Base-by-base conservation (phyloP, 2,329 filamentous ascomycete genomes). In the Penicillium sp. region DNA sequence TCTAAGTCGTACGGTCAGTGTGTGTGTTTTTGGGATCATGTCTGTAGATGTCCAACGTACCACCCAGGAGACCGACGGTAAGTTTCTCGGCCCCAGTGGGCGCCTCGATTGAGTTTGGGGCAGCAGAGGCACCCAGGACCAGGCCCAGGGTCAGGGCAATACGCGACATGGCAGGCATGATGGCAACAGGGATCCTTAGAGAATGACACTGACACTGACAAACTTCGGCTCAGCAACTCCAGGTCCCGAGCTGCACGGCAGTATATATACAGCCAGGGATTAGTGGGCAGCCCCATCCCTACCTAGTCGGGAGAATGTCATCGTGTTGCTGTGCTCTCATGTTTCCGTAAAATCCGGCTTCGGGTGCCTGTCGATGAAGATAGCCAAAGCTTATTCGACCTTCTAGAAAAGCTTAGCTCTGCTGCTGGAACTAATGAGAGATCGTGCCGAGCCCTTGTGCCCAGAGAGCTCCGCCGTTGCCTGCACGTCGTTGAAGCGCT, bases 61-160 rank as follows among this genome's bases (percentile, higher is more conserved):
- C 59, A 39, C 59, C 59, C 28, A 61, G 31, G 25, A 61, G 43
- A 31, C 28, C 59, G 2, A 61, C 31, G 14, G 59, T 58, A n/a
- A 61, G 50, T 15, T 35, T 50, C 17, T 61, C 50, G 8, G 55
- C 50, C 17, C 55, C 59, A 20, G 38, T 47, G 7, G 59, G 55
- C 5, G 59, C 59, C n/a, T 34, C 15, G 4, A 55, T 55, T 37
- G 59, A 61, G 59, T 61, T 58, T 5, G 22, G 41, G 34, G 58
- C 58, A 7, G 57, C 55, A 51, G 45, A 28, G 15, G 38, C 55
- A 45, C 55, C 55, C 47, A 57, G 8, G 10, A 17, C 17, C 37
- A 57, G 39, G 28, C 55, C 25, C 55, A 57, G 20, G 28, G 28
- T 37, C 11, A 57, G 47, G 38, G 47, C 55, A 43, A 43, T 35